phyloP scores from a whole-genome alignment of 2,329 filamentous ascomycete species.

The Waltergamsia citrina region DNA sequence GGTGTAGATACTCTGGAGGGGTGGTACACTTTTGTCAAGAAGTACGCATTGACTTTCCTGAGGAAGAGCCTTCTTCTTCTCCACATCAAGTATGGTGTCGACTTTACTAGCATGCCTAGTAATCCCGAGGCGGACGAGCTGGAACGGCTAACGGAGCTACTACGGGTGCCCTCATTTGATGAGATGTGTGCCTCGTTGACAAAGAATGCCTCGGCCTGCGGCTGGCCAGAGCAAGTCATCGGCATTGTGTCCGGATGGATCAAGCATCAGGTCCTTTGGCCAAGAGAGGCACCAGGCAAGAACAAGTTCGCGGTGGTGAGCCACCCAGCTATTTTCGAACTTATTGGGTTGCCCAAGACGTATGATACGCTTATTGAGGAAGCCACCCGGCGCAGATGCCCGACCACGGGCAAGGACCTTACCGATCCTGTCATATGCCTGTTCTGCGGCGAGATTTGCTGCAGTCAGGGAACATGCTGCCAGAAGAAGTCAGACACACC shows the following conservation, averaged over 20 bases:
- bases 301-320: constrained; percentile 31
- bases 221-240: constrained; percentile 37
- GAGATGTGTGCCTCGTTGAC: constrained; percentile 61
- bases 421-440: constrained; percentile 87
- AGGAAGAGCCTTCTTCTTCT: constrained; percentile 78
- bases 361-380: constrained; percentile 92
- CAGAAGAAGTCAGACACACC: constrained; percentile 49
- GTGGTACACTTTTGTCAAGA: constrained; percentile 56
- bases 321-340: constrained; percentile 88
- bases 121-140: constrained; percentile 66
- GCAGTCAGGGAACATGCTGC: constrained; percentile 89
- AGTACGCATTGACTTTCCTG: constrained; percentile 83
- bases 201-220: constrained; percentile 28
- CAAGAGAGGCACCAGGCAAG: constrained; percentile 10
- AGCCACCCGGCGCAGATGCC: constrained; percentile 73
- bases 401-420: constrained; percentile 83
- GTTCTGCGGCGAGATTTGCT: constrained; percentile 95
- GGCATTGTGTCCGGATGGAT: constrained; percentile 62
- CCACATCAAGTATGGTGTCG: constrained; percentile 79
- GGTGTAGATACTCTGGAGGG: constrained; percentile 42
- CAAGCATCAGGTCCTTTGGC: constrained; percentile 44
- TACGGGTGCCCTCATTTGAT: constrained; percentile 70
- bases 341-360: constrained; percentile 84
- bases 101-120: constrained; percentile 63
- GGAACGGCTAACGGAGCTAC: constrained; percentile 65